A percentile compares a stretch with the other conserved stretches of the same genome.
Conservation (phyloP, 805 yeast species). For the Saturnispora gosingensis region DNA sequence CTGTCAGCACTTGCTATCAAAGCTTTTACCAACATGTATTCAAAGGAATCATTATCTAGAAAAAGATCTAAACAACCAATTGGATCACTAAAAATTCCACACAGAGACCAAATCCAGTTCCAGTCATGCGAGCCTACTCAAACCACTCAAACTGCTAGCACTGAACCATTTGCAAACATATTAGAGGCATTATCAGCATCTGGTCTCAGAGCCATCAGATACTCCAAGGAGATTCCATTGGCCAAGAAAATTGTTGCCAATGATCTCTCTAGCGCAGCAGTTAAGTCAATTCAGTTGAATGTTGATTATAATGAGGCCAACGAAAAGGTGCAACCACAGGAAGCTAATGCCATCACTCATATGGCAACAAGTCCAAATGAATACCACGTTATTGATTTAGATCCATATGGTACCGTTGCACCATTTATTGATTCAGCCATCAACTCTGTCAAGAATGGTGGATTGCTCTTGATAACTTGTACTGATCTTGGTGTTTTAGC, state of each 20-base stretch:
- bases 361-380: slow-evolving; percentile 49
- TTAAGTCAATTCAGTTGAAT: slow-evolving; percentile 65
- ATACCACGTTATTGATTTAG: slow-evolving; percentile 86
- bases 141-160: slow-evolving; percentile 7
- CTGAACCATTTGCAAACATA: slow-evolving; percentile 48
- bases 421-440: slow-evolving; percentile 92
- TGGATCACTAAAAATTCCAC: slow-evolving; percentile 12
- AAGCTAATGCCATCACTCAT: slow-evolving; percentile 84
- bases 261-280: slow-evolving; percentile 82
- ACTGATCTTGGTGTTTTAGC: slow-evolving; percentile 95
- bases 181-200: slow-evolving; percentile 92
- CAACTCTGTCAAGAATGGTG: slow-evolving; percentile 75
- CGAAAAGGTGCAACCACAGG: slow-evolving; percentile 51
- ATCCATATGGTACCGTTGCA: slow-evolving; percentile 96
- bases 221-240: slow-evolving; percentile 82
- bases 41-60: slow-evolving; percentile 28
- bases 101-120: slow-evolving; percentile 11
- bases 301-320: slow-evolving; percentile 55
- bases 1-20: slow-evolving; percentile 73
- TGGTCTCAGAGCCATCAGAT: slow-evolving; percentile 87
- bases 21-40: slow-evolving; percentile 70
- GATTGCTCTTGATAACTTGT: slow-evolving; percentile 82
- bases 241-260: slow-evolving; percentile 75
- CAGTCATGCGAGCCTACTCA: slow-evolving; percentile 12
- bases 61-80: slow-evolving; percentile 20